Evolutionary conservation across 495 filamentous ascomycete genomes (phyloP).

Genomic region (Sordaria brevicollis): DNA sequence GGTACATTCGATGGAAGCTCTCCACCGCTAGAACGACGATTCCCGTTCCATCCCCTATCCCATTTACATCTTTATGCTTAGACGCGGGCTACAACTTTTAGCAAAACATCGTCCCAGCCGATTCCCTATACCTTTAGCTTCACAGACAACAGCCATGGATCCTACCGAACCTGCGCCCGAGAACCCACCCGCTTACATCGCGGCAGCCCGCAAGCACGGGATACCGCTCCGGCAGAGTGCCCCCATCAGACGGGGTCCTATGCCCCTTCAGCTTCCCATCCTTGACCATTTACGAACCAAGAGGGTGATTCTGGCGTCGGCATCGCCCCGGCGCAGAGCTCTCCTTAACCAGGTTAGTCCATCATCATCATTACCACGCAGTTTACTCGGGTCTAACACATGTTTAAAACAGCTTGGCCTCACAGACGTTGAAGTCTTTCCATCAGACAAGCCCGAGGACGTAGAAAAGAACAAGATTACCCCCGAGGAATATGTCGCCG

Average conservation of each 20-base stretch:
- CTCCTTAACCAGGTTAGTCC: conserved; percentile 53
- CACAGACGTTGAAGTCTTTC: conserved; percentile 65
- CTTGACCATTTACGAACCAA: conserved; percentile 59
- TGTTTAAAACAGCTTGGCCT: conserved; percentile 49
- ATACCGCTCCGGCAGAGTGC: conserved; percentile 21
- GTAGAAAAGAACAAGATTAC: conserved; percentile 61
- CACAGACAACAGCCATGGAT: conserved; percentile 13
- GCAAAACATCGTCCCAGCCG: background rate
- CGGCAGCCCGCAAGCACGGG: conserved; percentile 29
- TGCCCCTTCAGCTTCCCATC: conserved; percentile 67
- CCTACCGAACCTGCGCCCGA: conserved; percentile 25
- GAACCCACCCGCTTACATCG: conserved; percentile 34
- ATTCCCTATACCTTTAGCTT: background rate
- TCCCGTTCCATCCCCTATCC: background rate
- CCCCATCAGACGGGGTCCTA: conserved; percentile 26
- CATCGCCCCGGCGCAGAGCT: conserved; percentile 72
- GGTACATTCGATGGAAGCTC: background rate
- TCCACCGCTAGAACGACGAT: background rate
- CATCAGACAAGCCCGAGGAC: conserved; percentile 72
- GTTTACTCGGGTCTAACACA: background rate
- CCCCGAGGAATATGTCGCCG: conserved; percentile 82
- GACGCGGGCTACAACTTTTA: background rate
- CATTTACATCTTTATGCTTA: background rate
- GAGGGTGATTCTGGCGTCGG: conserved; percentile 78
- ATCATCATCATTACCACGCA: background rate